Percentiles rank a stretch among this genome's conserved stretches.
Evolutionary conservation across 768 basidiomycete species (phyloP).

Genomic region (Trametes coccinea): DNA sequence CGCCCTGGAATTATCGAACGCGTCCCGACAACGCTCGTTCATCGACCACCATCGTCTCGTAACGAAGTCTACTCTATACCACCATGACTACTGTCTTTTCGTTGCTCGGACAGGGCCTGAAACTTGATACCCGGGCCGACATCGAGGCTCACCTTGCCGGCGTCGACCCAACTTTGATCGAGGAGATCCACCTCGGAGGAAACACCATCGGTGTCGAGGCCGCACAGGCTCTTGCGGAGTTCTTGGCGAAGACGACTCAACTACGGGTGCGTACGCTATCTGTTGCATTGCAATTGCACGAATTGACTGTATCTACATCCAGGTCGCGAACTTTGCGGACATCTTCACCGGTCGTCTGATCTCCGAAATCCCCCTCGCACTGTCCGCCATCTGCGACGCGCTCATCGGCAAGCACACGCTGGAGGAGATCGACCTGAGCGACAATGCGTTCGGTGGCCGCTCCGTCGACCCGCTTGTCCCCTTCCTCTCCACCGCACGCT

Average conservation of each 20-base stretch:
- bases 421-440: conserved; percentile 85
- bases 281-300: neutral
- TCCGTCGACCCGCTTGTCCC: conserved; percentile 93
- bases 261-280: conserved; percentile 58
- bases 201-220: conserved; percentile 95
- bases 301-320: neutral
- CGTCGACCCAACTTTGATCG: conserved; percentile 63
- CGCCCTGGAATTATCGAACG: conserved; percentile 10
- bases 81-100: conserved; percentile 42
- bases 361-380: conserved; percentile 88
- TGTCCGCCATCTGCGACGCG: conserved; percentile 85
- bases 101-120: conserved; percentile 69
- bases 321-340: conserved; percentile 96
- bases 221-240: conserved; percentile 78
- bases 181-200: conserved; percentile 91
- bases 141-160: conserved; percentile 70
- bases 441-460: conserved; percentile 96
- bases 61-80: conserved; percentile 1
- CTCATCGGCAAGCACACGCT: conserved; percentile 80
- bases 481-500: conserved; percentile 81
- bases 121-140: conserved; percentile 74
- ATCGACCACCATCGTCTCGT: conserved; percentile 10
- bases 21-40: conserved; percentile 6
- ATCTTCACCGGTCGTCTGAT: conserved; percentile 98
- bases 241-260: conserved; percentile 62